These are phyloP conservation scores for Acer saccharum DNA, from an alignment of 345 rosid species.

Conservation along the genomic window DNA sequence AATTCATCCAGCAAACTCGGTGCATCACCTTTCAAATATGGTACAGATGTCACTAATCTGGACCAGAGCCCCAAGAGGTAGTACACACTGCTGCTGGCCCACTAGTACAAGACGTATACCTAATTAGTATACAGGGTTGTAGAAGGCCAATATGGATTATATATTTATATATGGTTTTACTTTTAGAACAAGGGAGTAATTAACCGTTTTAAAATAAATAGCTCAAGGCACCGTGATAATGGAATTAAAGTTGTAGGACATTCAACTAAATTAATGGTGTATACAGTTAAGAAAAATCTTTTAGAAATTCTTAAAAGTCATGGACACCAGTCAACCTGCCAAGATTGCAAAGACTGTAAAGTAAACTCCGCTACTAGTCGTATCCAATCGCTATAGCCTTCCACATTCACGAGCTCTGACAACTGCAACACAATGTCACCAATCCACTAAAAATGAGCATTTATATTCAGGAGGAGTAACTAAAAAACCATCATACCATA, in stretches of 20 bases:
- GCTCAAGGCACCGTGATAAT: not conserved
- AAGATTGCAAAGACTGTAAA: constrained; percentile 88
- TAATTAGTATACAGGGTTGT: constrained; percentile 20
- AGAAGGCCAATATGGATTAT: constrained; percentile 15
- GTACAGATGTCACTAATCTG: constrained; percentile 90
- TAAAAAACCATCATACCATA: not conserved
- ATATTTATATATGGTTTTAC: constrained; percentile 19
- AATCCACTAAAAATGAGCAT: constrained; percentile 14
- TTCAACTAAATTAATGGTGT: constrained; percentile 6
- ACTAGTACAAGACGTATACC: constrained; percentile 48
- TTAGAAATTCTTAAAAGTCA: not conserved
- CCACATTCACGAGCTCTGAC: constrained; percentile 97
- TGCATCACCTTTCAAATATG: constrained; percentile 93
- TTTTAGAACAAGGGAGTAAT: not conserved
- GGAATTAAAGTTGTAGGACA: constrained; percentile 8
- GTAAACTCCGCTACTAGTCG: constrained; percentile 95
- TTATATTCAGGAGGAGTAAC: constrained; percentile 21
- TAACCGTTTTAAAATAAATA: not conserved
- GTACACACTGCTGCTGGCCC: constrained; percentile 99
- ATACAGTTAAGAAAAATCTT: not conserved
- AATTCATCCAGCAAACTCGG: constrained; percentile 97
- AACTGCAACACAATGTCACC: constrained; percentile 56
- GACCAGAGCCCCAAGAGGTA: constrained; percentile 97
- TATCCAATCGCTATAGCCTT: constrained; percentile 98
- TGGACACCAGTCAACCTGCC: constrained; percentile 71